Evolutionary conservation across 2,329 filamentous ascomycete genomes (phyloP), one percentile per base, ranked within the genome.

Genomic region (Colletotrichum trifolii): DNA sequence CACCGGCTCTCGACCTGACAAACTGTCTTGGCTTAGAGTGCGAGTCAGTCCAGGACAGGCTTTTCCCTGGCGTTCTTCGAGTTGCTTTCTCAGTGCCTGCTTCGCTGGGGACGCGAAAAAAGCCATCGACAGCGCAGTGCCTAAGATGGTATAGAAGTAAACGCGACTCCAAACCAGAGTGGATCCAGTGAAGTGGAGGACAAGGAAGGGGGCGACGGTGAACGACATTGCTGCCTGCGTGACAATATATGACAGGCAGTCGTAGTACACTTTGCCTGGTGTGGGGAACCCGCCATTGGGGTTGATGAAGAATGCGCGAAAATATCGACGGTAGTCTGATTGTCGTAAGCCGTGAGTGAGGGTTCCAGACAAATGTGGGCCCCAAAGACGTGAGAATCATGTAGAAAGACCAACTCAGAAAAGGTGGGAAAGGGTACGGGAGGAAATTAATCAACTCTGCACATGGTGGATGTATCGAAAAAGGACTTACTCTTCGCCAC

Each of bases 261-360:
- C 96, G 79, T 99, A 99, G 80, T 93, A 95, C 67, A 84, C 87
- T 78, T 99, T 99, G 72, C 83, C 83, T 0, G 88, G 81, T 0
- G 89, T 89, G 2, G 91, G 88, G 57, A 85, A 85, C 67, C 84
- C 88, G 40, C 91, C 92, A 68, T 91, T 87, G 2, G 93, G 87
- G 57, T 94, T 89, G 52, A 98, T 82, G 83, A 99, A 97, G 80
- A 99, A 95, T 25, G 96, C 96, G 2, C 96, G 93, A 64, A 98
- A 79, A 73, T 95, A 87, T 58, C 96, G 93, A 57, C 96, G 94
- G 77, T 91, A 93, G 75, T 97, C 94, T 97, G 66, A 13, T 15
- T 4, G 38, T 11, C 54, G 68, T 74, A 48, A 70, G 64, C 39
- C 33, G 25, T 7, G 10, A 47, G 25, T 60, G 25, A 25, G 25